phyloP scores from a whole-genome alignment of 768 basidiomycete species.

The Crassisporium funariophilum region DNA sequence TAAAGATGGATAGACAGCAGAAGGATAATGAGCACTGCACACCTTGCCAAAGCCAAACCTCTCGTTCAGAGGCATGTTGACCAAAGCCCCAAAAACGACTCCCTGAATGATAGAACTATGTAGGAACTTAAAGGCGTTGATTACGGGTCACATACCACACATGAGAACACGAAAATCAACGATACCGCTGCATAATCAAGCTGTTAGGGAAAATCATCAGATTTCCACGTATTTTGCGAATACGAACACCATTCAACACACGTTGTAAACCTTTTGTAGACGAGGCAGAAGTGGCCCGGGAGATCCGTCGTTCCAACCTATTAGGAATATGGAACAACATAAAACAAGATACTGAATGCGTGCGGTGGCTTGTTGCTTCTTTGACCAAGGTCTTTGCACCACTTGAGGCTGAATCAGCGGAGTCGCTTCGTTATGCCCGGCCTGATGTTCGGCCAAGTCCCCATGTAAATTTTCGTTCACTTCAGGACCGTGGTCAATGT shows the following conservation, averaged over 20 bases:
- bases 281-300: conserved; percentile 74
- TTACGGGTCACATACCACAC: conserved; percentile 35
- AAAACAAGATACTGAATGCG: conserved; percentile 53
- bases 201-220: too few relatives aligned
- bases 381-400: too few relatives aligned
- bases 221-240: not conserved
- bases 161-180: conserved; percentile 53
- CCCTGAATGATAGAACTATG: conserved; percentile 27
- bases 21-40: not conserved
- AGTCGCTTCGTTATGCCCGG: too few relatives aligned
- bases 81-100: conserved; percentile 37
- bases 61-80: conserved; percentile 39
- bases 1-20: not conserved
- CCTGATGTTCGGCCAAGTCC: too few relatives aligned
- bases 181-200: conserved; percentile 60
- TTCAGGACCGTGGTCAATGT: too few relatives aligned
- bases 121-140: not conserved
- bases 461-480: too few relatives aligned
- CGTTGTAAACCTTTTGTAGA: conserved; percentile 59
- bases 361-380: too few relatives aligned
- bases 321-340: conserved; percentile 58
- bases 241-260: conserved; percentile 27
- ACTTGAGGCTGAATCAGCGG: too few relatives aligned
- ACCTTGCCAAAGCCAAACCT: conserved; percentile 46
- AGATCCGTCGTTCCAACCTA: conserved; percentile 79